A percentile compares a stretch with the other conserved stretches of the same genome.
Conservation (phyloP, 1,139 yeast species). For the Sugiyamaella grinbergsii region DNA sequence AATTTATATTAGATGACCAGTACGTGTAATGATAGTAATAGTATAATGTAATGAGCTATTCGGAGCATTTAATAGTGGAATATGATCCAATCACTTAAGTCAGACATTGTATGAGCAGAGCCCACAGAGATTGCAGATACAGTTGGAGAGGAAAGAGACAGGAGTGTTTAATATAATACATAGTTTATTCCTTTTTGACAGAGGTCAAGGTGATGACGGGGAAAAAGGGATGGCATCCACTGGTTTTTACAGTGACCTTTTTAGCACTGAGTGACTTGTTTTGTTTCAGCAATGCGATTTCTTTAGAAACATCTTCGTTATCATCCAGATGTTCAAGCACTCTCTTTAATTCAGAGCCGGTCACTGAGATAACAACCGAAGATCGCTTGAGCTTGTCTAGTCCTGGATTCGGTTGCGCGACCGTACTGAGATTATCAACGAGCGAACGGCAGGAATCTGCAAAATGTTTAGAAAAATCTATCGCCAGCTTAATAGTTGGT, state of each 20-base stretch:
- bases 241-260: conserved; percentile 26
- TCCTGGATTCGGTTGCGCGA: conserved; percentile 34
- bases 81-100: too few species aligned
- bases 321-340: conserved; percentile 21
- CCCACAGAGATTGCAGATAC: too few species aligned
- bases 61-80: background rate
- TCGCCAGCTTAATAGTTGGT: conserved; percentile 23
- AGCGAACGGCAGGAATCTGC: conserved; percentile 29
- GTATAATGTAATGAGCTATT: background rate
- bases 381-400: conserved; percentile 39
- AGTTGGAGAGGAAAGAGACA: background rate
- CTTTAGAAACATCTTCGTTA: conserved; percentile 3
- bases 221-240: conserved; percentile 41
- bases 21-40: conserved; percentile 11
- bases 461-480: conserved; percentile 26
- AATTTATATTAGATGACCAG: conserved; percentile 28
- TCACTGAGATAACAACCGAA: conserved; percentile 38
- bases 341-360: conserved; percentile 25
- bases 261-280: conserved; percentile 15
- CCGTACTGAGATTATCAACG: conserved; percentile 30
- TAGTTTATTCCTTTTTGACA: conserved; percentile 3
- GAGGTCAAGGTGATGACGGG: conserved; percentile 35
- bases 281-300: conserved; percentile 17
- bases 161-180: background rate
- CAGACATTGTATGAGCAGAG: too few species aligned